Base-by-base conservation (phyloP, 169 alveolate species). In the Cyclospora cayetanensis region DNA sequence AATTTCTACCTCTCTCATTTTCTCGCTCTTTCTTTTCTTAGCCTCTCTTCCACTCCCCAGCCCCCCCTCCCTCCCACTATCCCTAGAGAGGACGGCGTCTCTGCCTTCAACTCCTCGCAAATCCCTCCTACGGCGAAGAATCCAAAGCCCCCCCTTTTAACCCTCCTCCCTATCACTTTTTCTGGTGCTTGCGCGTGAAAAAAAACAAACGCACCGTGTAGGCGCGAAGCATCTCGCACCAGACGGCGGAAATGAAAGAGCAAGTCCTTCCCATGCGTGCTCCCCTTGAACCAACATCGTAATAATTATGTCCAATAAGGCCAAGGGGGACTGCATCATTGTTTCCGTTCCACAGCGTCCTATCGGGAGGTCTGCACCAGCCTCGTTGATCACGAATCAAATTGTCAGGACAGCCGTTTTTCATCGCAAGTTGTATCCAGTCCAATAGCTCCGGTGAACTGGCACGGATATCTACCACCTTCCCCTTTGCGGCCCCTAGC, bases 141-240 rank as follows among this genome's bases (percentile, higher is more conserved):
- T n/a, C n/a, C n/a, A n/a, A n/a, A n/a, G n/a, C n/a, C n/a, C n/a
- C n/a, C n/a, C n/a, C n/a, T n/a, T n/a, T n/a, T n/a, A n/a, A n/a
- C n/a, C n/a, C n/a, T n/a, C n/a, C n/a, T n/a, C n/a, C n/a, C n/a
- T n/a, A n/a, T n/a, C n/a, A n/a, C n/a, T n/a, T n/a, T n/a, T n/a
- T n/a, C n/a, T n/a, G n/a, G n/a, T n/a, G 4, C 5, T 2, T 63
- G 76, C 31, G 65, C 42, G 68, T 34, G 42, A 22, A 37, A 41
- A 4, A 20, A 22, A 4, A 1, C 66, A 18, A 50, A 25, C 94
- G 84, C 41, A 97, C 98, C n/a, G 98, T 97, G 92, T 97, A 97
- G 11, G 98, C 98, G 53, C 98, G 93, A 50, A 97, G 96, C 98
- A 97, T 97, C 86, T 97, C 98, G 83, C 98, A 96, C 96, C 97